These are phyloP conservation scores for Cucurbita argyrosperma DNA, from an alignment of 306 rosid genomes.

Conservation along the genomic window DNA sequence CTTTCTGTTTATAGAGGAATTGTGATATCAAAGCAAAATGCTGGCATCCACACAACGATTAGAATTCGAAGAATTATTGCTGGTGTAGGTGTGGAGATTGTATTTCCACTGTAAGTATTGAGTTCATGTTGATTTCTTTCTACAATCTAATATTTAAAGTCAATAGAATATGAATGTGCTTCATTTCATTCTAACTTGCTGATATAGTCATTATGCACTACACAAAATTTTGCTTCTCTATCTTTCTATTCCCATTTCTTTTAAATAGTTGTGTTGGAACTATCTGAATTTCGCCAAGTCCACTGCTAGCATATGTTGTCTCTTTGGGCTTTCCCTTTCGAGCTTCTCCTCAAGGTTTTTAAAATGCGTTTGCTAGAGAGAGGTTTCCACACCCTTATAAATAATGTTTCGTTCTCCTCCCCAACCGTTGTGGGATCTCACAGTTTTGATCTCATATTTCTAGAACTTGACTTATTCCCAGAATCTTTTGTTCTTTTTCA, in stretches of 20 bases:
- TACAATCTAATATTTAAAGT: neutral
- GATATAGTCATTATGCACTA: neutral
- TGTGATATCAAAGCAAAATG: constrained; percentile 85
- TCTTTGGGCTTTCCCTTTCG: no score
- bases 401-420: no score
- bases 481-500: neutral
- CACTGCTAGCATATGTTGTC: no score
- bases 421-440: no score
- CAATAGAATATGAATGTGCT: neutral
- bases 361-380: no score
- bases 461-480: neutral
- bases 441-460: neutral
- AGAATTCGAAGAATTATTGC: constrained; percentile 85
- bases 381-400: no score
- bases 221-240: neutral
- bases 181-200: neutral
- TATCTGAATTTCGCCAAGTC: neutral
- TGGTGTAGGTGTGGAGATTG: constrained; percentile 88
- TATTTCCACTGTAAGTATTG: constrained; percentile 71
- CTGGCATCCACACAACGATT: constrained; percentile 89
- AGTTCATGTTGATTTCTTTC: neutral
- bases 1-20: constrained; percentile 78
- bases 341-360: no score
- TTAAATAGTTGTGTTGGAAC: neutral
- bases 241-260: neutral